Evolutionary conservation across 768 basidiomycete genomes (phyloP), one percentile per base, ranked within the genome.

Genomic region (Suillus cothurnatus): DNA sequence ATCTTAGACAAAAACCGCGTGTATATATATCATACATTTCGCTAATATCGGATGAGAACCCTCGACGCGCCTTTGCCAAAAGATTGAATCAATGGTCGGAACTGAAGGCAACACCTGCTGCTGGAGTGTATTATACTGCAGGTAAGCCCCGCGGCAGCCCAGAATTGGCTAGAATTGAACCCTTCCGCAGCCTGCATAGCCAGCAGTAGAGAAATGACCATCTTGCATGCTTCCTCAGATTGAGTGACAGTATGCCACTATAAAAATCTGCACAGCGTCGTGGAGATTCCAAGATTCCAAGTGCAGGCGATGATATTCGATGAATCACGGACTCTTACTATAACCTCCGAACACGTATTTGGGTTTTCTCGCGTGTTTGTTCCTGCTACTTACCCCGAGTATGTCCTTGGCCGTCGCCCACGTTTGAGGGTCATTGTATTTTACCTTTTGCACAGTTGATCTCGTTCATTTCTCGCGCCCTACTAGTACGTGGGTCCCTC

Each of bases 271-370:
- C 61, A 64, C 66, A 61, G 43, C 61, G 62, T 60, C 67, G 62
- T 62, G 67, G 68, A 67, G 65, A 60, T 64, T 56, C 62, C n/a
- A 38, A 67, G 65, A 60, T 64, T 56, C 62, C n/a, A 38, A 15
- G 56, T 62, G 28, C 61, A 72, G 74, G n/a, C n/a, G n/a, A n/a
- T n/a, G n/a, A n/a, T n/a, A 70, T 66, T 74, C 69, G 70, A 76
- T 72, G 61, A 76, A 65, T 63, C 78, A 68, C 49, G 49, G 71
- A 78, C 56, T 52, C 63, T 67, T 62, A 80, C 80, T 62, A 80
- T 80, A 64, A 79, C 78, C 52, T 77, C 82, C 52, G 83, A 85
- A 71, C 81, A 76, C 67, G 79, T 79, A 63, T 81, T 82, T 71
- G 84, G 82, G 52, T 78, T 77, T 63, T 77, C 74, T 45, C 76